A percentile compares a stretch with the other conserved stretches of the same genome.
Conservation (phyloP, 2,329 filamentous ascomycete genomes). For the Shiraia bambusicola region DNA sequence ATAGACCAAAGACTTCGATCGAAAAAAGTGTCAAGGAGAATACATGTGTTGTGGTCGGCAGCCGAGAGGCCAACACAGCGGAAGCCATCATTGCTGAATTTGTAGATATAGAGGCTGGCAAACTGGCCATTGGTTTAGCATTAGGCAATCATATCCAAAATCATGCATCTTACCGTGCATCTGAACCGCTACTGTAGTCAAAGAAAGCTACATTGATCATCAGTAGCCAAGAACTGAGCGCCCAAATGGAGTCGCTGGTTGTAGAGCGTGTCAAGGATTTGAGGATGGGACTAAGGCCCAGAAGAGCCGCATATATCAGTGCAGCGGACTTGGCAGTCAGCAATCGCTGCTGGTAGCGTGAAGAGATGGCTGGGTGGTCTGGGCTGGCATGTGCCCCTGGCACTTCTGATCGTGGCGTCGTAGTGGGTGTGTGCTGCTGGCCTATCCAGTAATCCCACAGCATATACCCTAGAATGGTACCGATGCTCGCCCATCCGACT, state of each 20-base stretch:
- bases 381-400: neutral
- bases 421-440: conserved; percentile 53
- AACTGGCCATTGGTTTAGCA: conserved; percentile 48
- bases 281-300: conserved; percentile 90
- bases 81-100: conserved; percentile 97
- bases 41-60: conserved; percentile 88
- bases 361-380: conserved; percentile 37
- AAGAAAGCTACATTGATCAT: conserved; percentile 97
- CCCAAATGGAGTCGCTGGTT: conserved; percentile 94
- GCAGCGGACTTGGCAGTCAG: conserved; percentile 89
- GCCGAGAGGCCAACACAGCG: conserved; percentile 85
- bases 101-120: conserved; percentile 78
- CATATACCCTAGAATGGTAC: conserved; percentile 84
- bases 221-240: conserved; percentile 89
- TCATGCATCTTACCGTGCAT: conserved; percentile 48
- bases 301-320: conserved; percentile 87
- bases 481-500: conserved; percentile 78
- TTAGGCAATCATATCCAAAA: neutral
- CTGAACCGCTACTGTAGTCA: conserved; percentile 78
- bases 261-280: conserved; percentile 95
- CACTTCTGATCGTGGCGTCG: neutral
- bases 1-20: conserved; percentile 95
- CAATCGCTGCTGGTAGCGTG: conserved; percentile 62
- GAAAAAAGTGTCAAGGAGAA: conserved; percentile 94
- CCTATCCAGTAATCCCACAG: conserved; percentile 91